These are phyloP conservation scores for Sequoia sempervirens DNA, from an alignment of 75 land plant species.

Conservation along the genomic window DNA sequence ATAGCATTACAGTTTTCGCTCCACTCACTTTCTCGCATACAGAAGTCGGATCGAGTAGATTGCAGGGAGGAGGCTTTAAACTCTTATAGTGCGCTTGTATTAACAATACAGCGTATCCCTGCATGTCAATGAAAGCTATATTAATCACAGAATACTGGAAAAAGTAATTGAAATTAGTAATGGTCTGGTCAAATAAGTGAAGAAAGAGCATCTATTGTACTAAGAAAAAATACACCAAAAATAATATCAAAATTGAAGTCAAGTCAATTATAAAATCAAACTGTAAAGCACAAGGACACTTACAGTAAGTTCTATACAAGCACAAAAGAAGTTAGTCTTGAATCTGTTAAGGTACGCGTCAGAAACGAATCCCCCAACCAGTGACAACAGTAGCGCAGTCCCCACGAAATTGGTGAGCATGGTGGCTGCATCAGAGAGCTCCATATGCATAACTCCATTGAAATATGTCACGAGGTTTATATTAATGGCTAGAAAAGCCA, in stretches of 20 bases:
- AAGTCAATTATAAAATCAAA: background rate
- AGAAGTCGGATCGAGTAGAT: background rate
- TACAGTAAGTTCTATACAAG: conserved; percentile 18
- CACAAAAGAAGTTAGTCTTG: conserved; percentile 12
- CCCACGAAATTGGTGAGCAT: conserved; percentile 42
- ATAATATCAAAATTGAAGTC: too few relatives aligned
- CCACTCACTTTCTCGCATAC: conserved; percentile 23
- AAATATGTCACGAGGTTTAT: conserved; percentile 32
- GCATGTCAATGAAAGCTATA: background rate
- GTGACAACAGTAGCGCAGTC: conserved; percentile 21
- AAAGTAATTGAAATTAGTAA: too few relatives aligned
- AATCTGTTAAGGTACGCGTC: conserved; percentile 30
- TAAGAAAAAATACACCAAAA: too few relatives aligned
- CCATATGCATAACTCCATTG: conserved; percentile 14
- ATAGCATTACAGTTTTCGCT: background rate
- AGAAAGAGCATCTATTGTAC: too few relatives aligned
- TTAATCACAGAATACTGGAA: too few relatives aligned
- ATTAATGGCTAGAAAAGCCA: conserved; percentile 22
- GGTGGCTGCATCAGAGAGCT: conserved; percentile 20
- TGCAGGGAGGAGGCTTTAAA: conserved; percentile 23
- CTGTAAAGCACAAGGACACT: background rate
- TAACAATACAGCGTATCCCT: conserved; percentile 16
- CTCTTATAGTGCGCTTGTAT: conserved; percentile 11
- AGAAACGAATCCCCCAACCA: conserved; percentile 37
- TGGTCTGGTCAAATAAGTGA: too few relatives aligned